Conservation (phyloP, 352 stramenopile species). For the Elongisporangium undulatum region DNA sequence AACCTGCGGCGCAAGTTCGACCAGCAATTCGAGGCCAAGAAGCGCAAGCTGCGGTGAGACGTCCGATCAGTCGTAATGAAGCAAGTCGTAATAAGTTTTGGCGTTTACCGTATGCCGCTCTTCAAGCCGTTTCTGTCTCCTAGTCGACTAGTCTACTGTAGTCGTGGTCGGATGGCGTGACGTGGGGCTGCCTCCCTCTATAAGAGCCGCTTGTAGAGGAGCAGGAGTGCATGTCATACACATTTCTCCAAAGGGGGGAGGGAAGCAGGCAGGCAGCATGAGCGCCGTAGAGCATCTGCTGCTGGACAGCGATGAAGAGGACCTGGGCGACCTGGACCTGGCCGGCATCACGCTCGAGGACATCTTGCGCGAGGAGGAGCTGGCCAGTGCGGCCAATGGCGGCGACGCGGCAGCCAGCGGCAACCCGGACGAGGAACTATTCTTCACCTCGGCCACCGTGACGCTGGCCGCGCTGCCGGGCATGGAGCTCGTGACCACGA, state of each 20-base stretch:
- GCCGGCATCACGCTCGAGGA: constrained; percentile 65
- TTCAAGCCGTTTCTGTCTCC: neutral
- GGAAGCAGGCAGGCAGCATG: constrained; percentile 15
- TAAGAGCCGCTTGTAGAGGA: constrained; percentile 5
- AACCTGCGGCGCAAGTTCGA: constrained; percentile 80
- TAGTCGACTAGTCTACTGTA: constrained; percentile 1
- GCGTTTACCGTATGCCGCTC: neutral
- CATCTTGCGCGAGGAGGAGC: constrained; percentile 67
- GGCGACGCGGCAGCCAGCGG: constrained; percentile 7
- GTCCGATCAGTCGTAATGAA: too few relatives aligned
- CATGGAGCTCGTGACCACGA: constrained; percentile 46
- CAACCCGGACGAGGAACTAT: constrained; percentile 48
- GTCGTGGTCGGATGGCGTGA: neutral
- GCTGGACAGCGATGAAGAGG: constrained; percentile 65
- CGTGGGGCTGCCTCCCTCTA: neutral
- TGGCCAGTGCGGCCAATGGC: constrained; percentile 21
- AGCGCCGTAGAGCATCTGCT: constrained; percentile 52
- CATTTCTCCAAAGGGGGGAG: constrained; percentile 2
- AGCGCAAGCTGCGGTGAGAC: constrained; percentile 11
- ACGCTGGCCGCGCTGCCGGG: constrained; percentile 55
- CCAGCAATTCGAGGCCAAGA: constrained; percentile 60
- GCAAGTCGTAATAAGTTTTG: neutral
- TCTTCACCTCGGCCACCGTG: constrained; percentile 72
- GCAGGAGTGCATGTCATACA: neutral
- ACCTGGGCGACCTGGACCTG: constrained; percentile 60